Evolutionary conservation across 495 filamentous ascomycete genomes (phyloP).

Genomic region (Neurospora discreta): DNA sequence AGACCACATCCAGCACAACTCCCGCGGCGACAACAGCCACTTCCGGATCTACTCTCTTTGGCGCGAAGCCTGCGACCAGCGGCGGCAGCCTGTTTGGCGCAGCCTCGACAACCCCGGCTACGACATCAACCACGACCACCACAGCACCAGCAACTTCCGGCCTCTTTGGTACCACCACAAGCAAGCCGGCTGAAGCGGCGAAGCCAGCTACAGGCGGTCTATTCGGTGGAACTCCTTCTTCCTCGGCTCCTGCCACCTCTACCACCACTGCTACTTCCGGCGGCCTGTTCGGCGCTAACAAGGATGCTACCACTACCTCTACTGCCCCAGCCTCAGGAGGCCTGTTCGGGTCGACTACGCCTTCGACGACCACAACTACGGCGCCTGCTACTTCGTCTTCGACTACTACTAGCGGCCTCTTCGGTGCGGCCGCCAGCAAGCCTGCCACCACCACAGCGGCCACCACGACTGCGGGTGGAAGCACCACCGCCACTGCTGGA

Average conservation of each 20-base stretch:
- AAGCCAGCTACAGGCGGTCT: not conserved
- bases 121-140: conserved; percentile 2
- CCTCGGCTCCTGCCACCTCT: not conserved
- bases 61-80: not conserved
- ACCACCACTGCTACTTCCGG: not conserved
- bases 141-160: conserved; percentile 5
- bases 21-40: conserved; percentile 1
- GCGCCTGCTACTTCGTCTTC: not conserved
- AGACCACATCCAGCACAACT: not conserved
- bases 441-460: conserved; percentile 4
- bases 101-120: conserved; percentile 10
- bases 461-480: not conserved
- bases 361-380: conserved; percentile 8
- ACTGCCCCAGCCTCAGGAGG: not conserved
- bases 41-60: not conserved
- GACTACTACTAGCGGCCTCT: conserved; percentile 5
- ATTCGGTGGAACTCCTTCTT: not conserved
- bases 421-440: conserved; percentile 10
- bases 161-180: conserved; percentile 14
- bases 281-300: conserved; percentile 2
- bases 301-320: not conserved
- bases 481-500: conserved; percentile 3
- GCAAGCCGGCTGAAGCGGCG: conserved; percentile 8
- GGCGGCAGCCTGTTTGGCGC: not conserved
- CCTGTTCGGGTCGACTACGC: conserved; percentile 2